Base-by-base conservation (phyloP, 805 yeast genomes). In the Monosporozyma servazzii region DNA sequence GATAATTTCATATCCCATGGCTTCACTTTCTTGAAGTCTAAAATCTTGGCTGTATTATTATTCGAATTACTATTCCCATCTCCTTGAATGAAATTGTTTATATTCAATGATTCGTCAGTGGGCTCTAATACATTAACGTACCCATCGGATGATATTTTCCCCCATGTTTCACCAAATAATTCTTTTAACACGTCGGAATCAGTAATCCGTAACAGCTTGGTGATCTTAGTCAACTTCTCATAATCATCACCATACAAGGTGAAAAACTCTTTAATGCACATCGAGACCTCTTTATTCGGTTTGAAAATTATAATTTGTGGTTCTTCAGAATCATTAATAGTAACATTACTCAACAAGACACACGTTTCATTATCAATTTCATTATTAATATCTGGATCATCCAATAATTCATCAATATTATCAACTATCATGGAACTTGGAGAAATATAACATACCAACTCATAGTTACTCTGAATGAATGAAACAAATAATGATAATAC, bases 321-420 rank as follows among this genome's bases (percentile, higher is more conserved):
- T 37, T 36, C 30, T 17, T 51, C 54, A 9, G 52, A 41, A 53
- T 48, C 43, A 46, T 51, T 50, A 45, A 20, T 25, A 5, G 44
- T 41, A 3, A 33, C 52, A 51, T 66, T 66, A n/a, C 65, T 59
- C 33, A 66, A 54, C 43, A 66, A 48, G 2, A 67, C 67, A 51
- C 70, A 67, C 0, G 69, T 67, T 51, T 67, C 71, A 49, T 67
- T 67, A 51, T 67, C 71, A 36, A 66, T 64, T 49, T 65, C 68
- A 25, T 58, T 55, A 41, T 58, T 52, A 6, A 65, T 57, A 42
- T 59, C 63, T 20, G 56, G 54, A 15, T 55, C 53, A 5, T 55
- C 58, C 25, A 66, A 52, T 31, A 66, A 56, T 47, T 64, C 68
- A 48, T 66, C 70, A 23, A 63, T 57, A 48, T 64, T 65, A 39